Percentiles rank a stretch among this genome's conserved stretches.
phyloP scores from a whole-genome alignment of 176 grass and related monocot genomes.

The Urochloa ruziziensis region DNA sequence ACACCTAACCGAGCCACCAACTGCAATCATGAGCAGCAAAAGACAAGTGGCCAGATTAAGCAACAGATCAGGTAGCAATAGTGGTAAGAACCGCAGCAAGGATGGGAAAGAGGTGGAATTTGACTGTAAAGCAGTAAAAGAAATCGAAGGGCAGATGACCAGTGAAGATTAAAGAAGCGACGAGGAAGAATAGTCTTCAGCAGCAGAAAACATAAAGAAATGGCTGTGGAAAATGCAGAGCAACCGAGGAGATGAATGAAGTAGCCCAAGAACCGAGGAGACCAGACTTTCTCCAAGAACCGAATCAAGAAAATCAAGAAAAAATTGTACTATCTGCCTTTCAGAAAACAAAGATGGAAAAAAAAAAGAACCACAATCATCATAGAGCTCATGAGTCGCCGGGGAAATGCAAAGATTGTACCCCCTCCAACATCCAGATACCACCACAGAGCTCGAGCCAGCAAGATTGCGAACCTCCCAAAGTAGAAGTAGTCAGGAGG shows the following conservation, averaged over 20 bases:
- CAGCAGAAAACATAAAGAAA: not conserved
- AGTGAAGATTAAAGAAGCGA: not conserved
- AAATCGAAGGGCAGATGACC: not conserved
- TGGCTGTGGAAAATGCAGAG: not conserved
- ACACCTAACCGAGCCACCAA: slow-evolving; percentile 35
- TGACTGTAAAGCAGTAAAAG: not conserved
- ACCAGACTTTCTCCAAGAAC: not conserved
- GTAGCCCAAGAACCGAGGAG: not conserved
- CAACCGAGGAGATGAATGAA: not conserved
- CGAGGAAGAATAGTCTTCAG: not conserved
- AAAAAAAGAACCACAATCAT: not conserved
- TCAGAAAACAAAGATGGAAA: not conserved
- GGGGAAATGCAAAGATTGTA: not conserved
- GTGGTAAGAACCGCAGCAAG: not conserved
- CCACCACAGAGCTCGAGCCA: not conserved
- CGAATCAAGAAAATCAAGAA: not conserved
- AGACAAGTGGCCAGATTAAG: slow-evolving; percentile 4
- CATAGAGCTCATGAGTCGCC: not conserved
- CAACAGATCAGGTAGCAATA: not conserved
- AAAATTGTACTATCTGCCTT: not conserved
- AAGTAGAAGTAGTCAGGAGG: not conserved
- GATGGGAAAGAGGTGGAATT: not conserved
- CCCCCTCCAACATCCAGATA: not conserved
- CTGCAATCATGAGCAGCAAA: slow-evolving; percentile 33
- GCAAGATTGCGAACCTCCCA: not conserved